Base-by-base conservation (phyloP, 495 filamentous ascomycete species). In the Trypethelium eluteriae region DNA sequence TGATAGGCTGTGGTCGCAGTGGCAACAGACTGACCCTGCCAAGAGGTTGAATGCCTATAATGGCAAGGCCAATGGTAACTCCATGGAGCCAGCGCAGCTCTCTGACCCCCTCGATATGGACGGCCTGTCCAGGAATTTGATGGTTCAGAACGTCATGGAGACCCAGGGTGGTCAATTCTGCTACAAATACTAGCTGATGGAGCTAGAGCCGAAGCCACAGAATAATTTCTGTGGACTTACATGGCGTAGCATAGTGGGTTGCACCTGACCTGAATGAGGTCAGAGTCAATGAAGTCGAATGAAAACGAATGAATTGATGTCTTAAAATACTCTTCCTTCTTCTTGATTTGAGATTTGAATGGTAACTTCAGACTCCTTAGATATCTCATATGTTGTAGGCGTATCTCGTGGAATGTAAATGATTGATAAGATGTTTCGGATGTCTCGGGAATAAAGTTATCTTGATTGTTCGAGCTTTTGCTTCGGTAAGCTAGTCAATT, bases 1-100 rank as follows among this genome's bases (percentile, higher is more conserved):
- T 64, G 89, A 91, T 74, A 82, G 83, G 38, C 69, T 85, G 4
- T 91, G 81, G 78, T 86, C 83, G 79, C 84, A 85, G 35, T 91
- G 89, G 88, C 87, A 90, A 75, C 81, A 79, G 56, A 69, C 81
- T 62, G 81, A 89, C 68, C 71, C 77, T 32, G 63, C 70, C 53
- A 74, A 76, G 16, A 77, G 85, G 6, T 72, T 69, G 66, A 68
- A 68, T 47, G 77, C 73, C 34, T 79, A 84, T 67, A 75, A 73
- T 35, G 85, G 84, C 0, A 88, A 82, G 39, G 73, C 80, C 68
- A 86, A 89, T 70, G 47, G 66, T 2, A 81, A 81, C 10, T 71
- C 78, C 0, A 79, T 75, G 38, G 44, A 76, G 14, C 80, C 83
- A 68, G 78, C 78, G 10, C 83, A 81, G n/a, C 72, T 84, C 16